phyloP scores from a whole-genome alignment of 371 early-diverging fungal genomes.

The Circinella minor region DNA sequence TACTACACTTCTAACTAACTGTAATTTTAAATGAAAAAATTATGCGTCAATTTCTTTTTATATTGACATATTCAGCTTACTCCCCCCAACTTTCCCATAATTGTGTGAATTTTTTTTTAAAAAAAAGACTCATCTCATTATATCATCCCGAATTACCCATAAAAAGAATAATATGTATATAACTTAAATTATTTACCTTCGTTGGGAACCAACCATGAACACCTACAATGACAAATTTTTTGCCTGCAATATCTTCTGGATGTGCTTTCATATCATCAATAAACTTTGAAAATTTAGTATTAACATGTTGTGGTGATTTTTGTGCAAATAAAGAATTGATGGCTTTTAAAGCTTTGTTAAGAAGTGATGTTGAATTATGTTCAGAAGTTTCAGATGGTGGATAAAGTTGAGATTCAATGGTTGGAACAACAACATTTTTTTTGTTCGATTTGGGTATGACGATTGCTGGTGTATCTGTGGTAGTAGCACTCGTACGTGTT shows the following conservation, averaged over 20 bases:
- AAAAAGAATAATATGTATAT: too few species aligned
- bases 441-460: neutral
- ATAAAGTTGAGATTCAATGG: conserved; percentile 18
- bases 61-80: too few species aligned
- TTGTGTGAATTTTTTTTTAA: neutral
- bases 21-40: too few species aligned
- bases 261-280: conserved; percentile 35
- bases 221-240: conserved; percentile 70
- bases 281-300: conserved; percentile 24
- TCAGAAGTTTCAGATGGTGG: neutral
- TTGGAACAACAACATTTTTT: conserved; percentile 23
- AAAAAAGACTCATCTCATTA: too few species aligned
- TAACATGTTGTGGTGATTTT: conserved; percentile 11
- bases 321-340: conserved; percentile 29
- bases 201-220: conserved; percentile 95
- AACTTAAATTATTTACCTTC: conserved; percentile 34
- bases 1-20: conserved; percentile 73
- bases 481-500: neutral
- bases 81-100: too few species aligned
- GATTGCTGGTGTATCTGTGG: neutral
- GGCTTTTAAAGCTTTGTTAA: conserved; percentile 21
- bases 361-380: conserved; percentile 8
- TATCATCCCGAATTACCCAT: too few species aligned
- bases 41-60: too few species aligned
- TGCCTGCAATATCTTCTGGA: conserved; percentile 30